A percentile compares a stretch with the other conserved stretches of the same genome.
phyloP scores from a whole-genome alignment of 805 yeast genomes.

The Saccharomycopsis malanga region DNA sequence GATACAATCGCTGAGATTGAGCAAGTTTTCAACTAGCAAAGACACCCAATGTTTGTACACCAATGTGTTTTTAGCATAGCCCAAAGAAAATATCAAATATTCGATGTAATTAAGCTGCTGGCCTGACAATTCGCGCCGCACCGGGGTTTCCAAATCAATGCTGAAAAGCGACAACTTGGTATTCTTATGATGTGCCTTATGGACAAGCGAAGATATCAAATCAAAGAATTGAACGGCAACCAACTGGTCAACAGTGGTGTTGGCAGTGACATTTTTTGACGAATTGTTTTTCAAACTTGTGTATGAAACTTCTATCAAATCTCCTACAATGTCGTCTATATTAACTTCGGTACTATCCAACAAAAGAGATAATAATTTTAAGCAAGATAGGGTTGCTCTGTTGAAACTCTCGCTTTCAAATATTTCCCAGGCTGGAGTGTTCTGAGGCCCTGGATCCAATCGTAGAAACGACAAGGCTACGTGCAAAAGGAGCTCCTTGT shows the following conservation, averaged over 20 bases:
- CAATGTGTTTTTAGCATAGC: conserved; percentile 36
- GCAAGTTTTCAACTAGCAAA: conserved; percentile 45
- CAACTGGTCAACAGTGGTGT: conserved; percentile 5
- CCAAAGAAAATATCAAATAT: conserved; percentile 45
- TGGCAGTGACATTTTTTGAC: not conserved
- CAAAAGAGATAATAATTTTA: conserved; percentile 40
- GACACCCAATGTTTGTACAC: conserved; percentile 42
- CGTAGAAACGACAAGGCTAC: conserved; percentile 42
- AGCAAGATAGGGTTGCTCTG: conserved; percentile 35
- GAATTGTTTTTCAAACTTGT: not conserved
- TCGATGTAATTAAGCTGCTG: conserved; percentile 28
- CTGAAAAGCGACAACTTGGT: conserved; percentile 6
- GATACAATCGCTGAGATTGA: conserved; percentile 43
- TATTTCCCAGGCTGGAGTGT: conserved; percentile 22
- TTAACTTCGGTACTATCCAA: conserved; percentile 53
- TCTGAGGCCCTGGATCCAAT: conserved; percentile 22
- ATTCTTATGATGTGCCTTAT: conserved; percentile 16
- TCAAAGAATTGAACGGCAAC: conserved; percentile 8
- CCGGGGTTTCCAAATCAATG: conserved; percentile 11
- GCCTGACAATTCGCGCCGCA: not conserved
- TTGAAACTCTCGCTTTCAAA: conserved; percentile 31
- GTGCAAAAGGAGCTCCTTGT: conserved; percentile 47
- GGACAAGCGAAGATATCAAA: conserved; percentile 9
- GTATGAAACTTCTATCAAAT: conserved; percentile 33
- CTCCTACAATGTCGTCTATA: conserved; percentile 39